Base-by-base conservation (phyloP, 23 red algal species). In the Gracilaria domingensis region DNA sequence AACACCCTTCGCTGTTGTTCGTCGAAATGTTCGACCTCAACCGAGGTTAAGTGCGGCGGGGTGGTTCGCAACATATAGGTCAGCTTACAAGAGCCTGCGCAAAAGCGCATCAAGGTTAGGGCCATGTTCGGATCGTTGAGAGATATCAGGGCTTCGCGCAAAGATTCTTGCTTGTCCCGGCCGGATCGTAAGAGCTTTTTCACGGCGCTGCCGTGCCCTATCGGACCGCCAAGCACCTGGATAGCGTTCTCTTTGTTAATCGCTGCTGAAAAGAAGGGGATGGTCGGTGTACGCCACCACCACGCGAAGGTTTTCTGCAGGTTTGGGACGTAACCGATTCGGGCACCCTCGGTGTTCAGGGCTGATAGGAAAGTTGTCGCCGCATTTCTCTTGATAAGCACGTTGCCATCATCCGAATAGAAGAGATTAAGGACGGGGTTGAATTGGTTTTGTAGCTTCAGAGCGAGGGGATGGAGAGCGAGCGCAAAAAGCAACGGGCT, bases 331-430 rank as follows among this genome's bases (percentile, higher is more conserved):
- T 70, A 84, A 9, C 58, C 81, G 17, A 38, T 64, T n/a, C 30
- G 39, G 25, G 23, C 2, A 24, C 57, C 81, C 47, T 84, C 12
- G 36, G 5, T 4, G 7, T 23, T 28, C 2, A 84, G 60, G 11
- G 21, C 37, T 69, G 37, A 16, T 26, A 84, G 58, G 81, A 84
- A 8, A 17, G 28, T 18, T 45, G 54, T 34, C 5, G 81, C 81
- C 12, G 17, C 8, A n/a, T 23, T 18, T 20, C 28, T 25, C 16
- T 30, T 29, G 21, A 84, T n/a, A 70, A 69, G 20, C 17, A 84
- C 39, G 61, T 67, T 84, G 17, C 58, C 34, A 47, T 66, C 81
- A n/a, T 81, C 38, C 23, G 77, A 48, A 28, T 58, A 81, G 49
- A 35, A 81, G 0, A 58, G 17, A 36, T 81, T 81, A 8, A 81